These are phyloP conservation scores for Houttuynia cordata DNA, from an alignment of 164 flowering plant genomes.

Conservation along the genomic window DNA sequence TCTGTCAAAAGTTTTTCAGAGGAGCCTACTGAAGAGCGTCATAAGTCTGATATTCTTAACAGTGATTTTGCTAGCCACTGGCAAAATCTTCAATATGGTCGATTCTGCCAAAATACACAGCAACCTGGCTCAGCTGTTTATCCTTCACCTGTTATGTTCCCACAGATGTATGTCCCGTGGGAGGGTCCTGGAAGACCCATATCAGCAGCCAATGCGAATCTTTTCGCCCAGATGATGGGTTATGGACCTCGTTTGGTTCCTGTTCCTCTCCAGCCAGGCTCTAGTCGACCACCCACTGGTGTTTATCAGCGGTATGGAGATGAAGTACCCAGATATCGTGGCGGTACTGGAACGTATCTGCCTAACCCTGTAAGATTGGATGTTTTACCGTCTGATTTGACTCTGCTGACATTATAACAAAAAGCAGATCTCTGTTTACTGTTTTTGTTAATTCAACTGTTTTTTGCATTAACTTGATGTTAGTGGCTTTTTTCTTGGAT, in stretches of 20 bases:
- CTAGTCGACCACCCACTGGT: slow-evolving; percentile 56
- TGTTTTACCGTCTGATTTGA: slow-evolving; percentile 3
- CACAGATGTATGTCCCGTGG: slow-evolving; percentile 75
- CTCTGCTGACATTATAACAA: too few species aligned
- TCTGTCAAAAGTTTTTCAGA: slow-evolving; percentile 18
- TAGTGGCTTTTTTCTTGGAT: slow-evolving; percentile 3
- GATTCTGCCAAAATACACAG: slow-evolving; percentile 61
- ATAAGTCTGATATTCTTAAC: slow-evolving; percentile 72
- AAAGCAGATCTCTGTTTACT: too few species aligned
- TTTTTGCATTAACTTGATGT: neutral
- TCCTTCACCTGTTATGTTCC: slow-evolving; percentile 58
- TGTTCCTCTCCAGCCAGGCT: slow-evolving; percentile 54
- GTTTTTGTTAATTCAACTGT: too few species aligned
- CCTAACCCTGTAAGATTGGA: slow-evolving; percentile 80
- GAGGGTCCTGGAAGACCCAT: slow-evolving; percentile 89
- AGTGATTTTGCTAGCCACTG: slow-evolving; percentile 83
- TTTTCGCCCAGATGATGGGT: slow-evolving; percentile 45
- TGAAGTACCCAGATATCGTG: slow-evolving; percentile 80
- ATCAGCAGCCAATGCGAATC: slow-evolving; percentile 45
- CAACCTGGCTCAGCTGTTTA: slow-evolving; percentile 36
- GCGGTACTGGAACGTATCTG: slow-evolving; percentile 94
- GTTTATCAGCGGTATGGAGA: slow-evolving; percentile 59
- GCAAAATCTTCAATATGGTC: slow-evolving; percentile 79
- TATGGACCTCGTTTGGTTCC: slow-evolving; percentile 68
- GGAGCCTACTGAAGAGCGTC: slow-evolving; percentile 31